Percentiles rank a stretch among this genome's conserved stretches.
Evolutionary conservation across 2,329 filamentous ascomycete species (phyloP).

Genomic region (Chaetomium sp.): DNA sequence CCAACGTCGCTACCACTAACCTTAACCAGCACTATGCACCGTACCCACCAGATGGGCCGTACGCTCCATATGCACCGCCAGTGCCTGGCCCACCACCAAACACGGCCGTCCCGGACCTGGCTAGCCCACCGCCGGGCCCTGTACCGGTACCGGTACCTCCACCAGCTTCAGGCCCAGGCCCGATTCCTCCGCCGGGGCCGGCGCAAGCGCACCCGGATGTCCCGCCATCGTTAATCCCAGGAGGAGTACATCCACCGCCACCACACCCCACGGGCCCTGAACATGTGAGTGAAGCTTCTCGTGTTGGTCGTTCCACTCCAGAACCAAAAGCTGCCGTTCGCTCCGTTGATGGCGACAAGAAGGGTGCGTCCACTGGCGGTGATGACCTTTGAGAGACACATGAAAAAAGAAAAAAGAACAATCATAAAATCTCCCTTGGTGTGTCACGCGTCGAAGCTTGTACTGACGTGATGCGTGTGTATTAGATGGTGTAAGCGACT

Average conservation of each 20-base stretch:
- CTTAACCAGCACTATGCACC: conserved; percentile 28
- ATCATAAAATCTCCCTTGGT: neutral
- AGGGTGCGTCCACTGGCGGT: conserved; percentile 26
- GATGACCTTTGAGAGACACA: conserved; percentile 6
- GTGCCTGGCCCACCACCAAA: conserved; percentile 30
- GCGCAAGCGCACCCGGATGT: neutral
- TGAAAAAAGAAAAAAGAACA: no score
- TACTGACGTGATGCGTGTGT: neutral
- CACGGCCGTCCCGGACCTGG: conserved; percentile 15
- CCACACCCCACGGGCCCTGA: conserved; percentile 20
- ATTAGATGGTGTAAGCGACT: conserved; percentile 22
- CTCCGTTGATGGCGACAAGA: conserved; percentile 17
- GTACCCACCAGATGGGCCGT: conserved; percentile 30
- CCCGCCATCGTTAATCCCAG: neutral
- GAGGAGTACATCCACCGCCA: neutral
- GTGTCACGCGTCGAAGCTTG: neutral
- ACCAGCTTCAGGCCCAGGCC: neutral
- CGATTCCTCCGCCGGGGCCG: conserved; percentile 5
- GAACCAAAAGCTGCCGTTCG: conserved; percentile 16
- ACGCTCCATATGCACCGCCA: conserved; percentile 31
- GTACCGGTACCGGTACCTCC: conserved; percentile 6
- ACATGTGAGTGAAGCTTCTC: conserved; percentile 28
- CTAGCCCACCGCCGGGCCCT: neutral
- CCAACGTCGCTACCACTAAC: conserved; percentile 30
- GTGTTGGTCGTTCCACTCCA: conserved; percentile 21